Base-by-base conservation (phyloP, 2,329 filamentous ascomycete genomes). In the Zasmidium angulare region DNA sequence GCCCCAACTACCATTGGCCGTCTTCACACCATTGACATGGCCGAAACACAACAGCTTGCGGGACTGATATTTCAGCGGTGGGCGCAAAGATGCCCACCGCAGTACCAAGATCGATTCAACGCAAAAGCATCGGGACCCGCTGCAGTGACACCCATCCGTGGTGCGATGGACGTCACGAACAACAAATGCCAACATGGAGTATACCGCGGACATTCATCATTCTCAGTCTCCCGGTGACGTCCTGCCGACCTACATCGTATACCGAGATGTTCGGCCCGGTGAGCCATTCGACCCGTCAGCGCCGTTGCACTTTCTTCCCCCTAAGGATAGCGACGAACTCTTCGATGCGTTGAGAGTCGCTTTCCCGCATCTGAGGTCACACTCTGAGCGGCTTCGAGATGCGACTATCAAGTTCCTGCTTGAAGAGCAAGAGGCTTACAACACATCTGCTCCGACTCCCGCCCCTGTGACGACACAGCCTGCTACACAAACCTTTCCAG, bases 251-350 rank as follows among this genome's bases (percentile, higher is more conserved):
- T 73, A 71, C 63, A 54, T 69, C 58, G 66, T 73, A 64, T 72
- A 71, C 66, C 69, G 71, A 47, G 67, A 71, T 17, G 58, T 61
- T 23, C 31, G 56, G 19, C 43, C 63, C 7, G 65, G 64, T 20
- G 58, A 71, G 43, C 61, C 66, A 6, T 68, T 65, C 60, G 70
- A 73, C 60, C 66, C 67, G 3, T 65, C 68, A 40, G 60, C 68
- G 21, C 56, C 71, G 21, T 65, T 69, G 22, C 60, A 67, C 53
- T 74, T 73, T 68, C 71, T 68, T 59, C 72, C 72, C 20, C 59
- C 70, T n/a, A 73, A 72, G 56, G 72, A 71, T 55, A 74, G 72
- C 14, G 72, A 75, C 50, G 72, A 74, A 52, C 66, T 75, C 10
- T 73, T 73, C 65, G 70, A 73, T 50, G 72, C 72, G 40, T 61